Evolutionary conservation across 805 yeast genomes (phyloP).

Genomic region (Candida insectalens): DNA sequence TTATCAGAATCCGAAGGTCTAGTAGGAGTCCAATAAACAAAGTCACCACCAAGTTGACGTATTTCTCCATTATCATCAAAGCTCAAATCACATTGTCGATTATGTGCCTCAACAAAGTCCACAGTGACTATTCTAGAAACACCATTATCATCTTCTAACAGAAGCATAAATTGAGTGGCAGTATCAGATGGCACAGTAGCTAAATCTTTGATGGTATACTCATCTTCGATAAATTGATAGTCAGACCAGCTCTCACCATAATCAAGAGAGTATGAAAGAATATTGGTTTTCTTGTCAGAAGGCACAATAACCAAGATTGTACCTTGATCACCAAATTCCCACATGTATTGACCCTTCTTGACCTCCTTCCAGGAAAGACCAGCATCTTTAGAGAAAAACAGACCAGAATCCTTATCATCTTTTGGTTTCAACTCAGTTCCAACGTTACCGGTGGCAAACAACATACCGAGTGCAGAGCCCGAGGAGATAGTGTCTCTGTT

Average conservation of each 20-base stretch:
- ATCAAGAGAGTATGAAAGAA: slow-evolving; percentile 58
- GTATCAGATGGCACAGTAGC: slow-evolving; percentile 90
- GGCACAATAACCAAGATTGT: slow-evolving; percentile 69
- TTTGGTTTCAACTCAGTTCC: slow-evolving; percentile 44
- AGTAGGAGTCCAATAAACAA: slow-evolving; percentile 52
- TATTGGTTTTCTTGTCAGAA: slow-evolving; percentile 45
- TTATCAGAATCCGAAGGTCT: slow-evolving; percentile 37
- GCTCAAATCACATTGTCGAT: slow-evolving; percentile 47
- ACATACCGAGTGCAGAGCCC: slow-evolving; percentile 78
- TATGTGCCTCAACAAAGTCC: slow-evolving; percentile 45
- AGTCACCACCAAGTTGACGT: slow-evolving; percentile 37
- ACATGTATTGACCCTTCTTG: slow-evolving; percentile 62
- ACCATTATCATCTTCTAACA: slow-evolving; percentile 36
- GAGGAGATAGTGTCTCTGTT: slow-evolving; percentile 77
- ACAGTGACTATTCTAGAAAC: slow-evolving; percentile 32
- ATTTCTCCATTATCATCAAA: slow-evolving; percentile 24
- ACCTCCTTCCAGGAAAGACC: slow-evolving; percentile 85
- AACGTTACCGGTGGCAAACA: slow-evolving; percentile 91
- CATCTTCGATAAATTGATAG: slow-evolving; percentile 47
- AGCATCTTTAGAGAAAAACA: slow-evolving; percentile 82
- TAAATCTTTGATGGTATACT: slow-evolving; percentile 47
- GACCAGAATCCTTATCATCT: slow-evolving; percentile 39
- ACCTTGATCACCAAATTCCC: slow-evolving; percentile 98
- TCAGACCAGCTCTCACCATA: slow-evolving; percentile 73
- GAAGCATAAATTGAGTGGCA: slow-evolving; percentile 65